A percentile compares a stretch with the other conserved stretches of the same genome.
Conservation (phyloP, 345 rosid genomes). For the Triadica sebifera region DNA sequence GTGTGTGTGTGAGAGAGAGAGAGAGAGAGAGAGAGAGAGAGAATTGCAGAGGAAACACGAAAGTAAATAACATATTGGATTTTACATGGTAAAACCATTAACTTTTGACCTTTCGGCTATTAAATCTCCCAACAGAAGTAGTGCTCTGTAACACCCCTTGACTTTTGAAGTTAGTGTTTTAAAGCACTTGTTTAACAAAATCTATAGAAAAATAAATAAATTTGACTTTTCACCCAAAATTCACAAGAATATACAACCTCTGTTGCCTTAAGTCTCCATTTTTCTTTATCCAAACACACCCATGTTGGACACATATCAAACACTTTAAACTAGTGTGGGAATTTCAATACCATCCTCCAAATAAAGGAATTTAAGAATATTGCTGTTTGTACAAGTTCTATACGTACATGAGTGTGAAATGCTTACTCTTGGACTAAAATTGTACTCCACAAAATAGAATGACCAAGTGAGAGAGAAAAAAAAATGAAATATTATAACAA, state of each 20-base stretch:
- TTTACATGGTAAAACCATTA: neutral
- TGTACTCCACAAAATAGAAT: neutral
- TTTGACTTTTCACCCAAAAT: neutral
- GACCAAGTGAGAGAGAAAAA: no score
- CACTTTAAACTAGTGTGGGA: neutral
- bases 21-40: neutral
- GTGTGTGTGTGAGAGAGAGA: neutral
- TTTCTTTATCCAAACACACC: neutral
- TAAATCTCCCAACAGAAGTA: no score
- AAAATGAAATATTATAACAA: neutral
- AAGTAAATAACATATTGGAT: neutral
- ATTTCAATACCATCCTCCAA: neutral
- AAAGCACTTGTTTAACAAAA: neutral
- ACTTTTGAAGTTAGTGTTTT: no score
- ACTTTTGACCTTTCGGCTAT: no score
- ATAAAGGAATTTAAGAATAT: neutral
- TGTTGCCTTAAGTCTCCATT: neutral
- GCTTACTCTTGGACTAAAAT: neutral
- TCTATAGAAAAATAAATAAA: neutral
- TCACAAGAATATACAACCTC: neutral
- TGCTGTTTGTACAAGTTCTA: neutral
- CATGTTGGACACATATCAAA: neutral
- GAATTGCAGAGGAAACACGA: neutral
- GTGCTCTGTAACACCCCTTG: no score
- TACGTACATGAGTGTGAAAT: neutral